Evolutionary conservation across 2,329 filamentous ascomycete species (phyloP).

Genomic region (Beauveria scarabaeidicola): DNA sequence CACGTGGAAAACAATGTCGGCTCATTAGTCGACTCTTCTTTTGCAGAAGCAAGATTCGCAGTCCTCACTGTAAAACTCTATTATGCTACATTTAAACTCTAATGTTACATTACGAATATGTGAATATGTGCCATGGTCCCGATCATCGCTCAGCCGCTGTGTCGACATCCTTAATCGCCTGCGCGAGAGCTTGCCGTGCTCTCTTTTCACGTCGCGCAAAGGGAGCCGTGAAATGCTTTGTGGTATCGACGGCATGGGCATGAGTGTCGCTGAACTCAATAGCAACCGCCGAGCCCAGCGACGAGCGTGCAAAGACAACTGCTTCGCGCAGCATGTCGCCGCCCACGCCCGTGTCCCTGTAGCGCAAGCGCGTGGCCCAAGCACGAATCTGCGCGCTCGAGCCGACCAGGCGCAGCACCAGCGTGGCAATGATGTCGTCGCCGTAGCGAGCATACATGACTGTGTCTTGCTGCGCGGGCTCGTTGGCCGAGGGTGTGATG

Average conservation of each 20-base stretch:
- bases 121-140: not conserved
- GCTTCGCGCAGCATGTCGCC: constrained; percentile 64
- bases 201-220: constrained; percentile 48
- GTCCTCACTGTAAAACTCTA: not conserved
- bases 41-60: not conserved
- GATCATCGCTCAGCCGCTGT: not conserved
- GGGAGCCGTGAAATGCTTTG: constrained; percentile 47
- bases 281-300: constrained; percentile 50
- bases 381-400: constrained; percentile 62
- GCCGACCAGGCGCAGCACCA: constrained; percentile 58
- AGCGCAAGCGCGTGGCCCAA: constrained; percentile 68
- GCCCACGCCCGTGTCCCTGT: constrained; percentile 63
- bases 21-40: not conserved
- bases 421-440: constrained; percentile 57
- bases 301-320: constrained; percentile 53
- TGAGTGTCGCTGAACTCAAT: constrained; percentile 68
- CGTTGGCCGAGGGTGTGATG: constrained; percentile 20
- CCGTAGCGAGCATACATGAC: constrained; percentile 58
- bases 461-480: constrained; percentile 35
- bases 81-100: not conserved
- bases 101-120: not conserved
- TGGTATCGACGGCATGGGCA: constrained; percentile 58
- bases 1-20: not conserved
- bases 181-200: constrained; percentile 38
- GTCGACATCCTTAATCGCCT: constrained; percentile 16